phyloP scores from a whole-genome alignment of 2,329 filamentous ascomycete species.

The Lasiodiplodia sp. region DNA sequence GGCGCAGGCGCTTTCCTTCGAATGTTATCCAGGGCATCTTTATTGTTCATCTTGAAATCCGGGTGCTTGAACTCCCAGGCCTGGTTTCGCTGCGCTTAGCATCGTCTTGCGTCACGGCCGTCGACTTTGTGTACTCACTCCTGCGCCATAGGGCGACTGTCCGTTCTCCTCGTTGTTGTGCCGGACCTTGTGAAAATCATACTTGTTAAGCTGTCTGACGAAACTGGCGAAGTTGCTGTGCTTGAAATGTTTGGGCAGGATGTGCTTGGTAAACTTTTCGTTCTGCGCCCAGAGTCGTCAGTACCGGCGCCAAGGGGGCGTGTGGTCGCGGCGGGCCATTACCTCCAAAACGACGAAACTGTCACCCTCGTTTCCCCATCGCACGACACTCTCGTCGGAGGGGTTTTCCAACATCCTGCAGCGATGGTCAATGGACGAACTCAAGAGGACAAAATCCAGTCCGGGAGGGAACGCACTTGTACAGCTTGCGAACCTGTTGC shows the following conservation, averaged over 20 bases:
- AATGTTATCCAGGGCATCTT: constrained; percentile 96
- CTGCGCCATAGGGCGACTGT: constrained; percentile 80
- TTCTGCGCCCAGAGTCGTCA: constrained; percentile 64
- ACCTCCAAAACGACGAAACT: constrained; percentile 98
- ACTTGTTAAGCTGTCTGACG: constrained; percentile 94
- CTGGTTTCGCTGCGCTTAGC: constrained; percentile 51
- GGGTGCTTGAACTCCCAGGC: constrained; percentile 98
- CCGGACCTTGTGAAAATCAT: constrained; percentile 97
- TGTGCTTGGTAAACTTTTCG: constrained; percentile 97
- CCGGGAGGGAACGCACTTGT: constrained; percentile 75
- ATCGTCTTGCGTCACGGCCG: neutral
- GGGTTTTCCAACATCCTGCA: constrained; percentile 94
- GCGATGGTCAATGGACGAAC: constrained; percentile 42
- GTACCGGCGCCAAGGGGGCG: neutral
- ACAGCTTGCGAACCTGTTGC: constrained; percentile 89
- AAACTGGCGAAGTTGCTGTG: constrained; percentile 99
- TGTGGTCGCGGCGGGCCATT: constrained; percentile 38
- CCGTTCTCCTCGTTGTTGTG: constrained; percentile 87
- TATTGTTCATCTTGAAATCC: constrained; percentile 93
- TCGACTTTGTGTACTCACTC: constrained; percentile 60
- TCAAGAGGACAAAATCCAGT: constrained; percentile 27
- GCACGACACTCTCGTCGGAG: constrained; percentile 87
- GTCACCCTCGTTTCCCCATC: constrained; percentile 94
- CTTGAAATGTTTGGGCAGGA: constrained; percentile 98
- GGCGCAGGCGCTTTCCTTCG: constrained; percentile 92